Base-by-base conservation (phyloP, 1,139 yeast species). In the Yamadazyma diddensiae region DNA sequence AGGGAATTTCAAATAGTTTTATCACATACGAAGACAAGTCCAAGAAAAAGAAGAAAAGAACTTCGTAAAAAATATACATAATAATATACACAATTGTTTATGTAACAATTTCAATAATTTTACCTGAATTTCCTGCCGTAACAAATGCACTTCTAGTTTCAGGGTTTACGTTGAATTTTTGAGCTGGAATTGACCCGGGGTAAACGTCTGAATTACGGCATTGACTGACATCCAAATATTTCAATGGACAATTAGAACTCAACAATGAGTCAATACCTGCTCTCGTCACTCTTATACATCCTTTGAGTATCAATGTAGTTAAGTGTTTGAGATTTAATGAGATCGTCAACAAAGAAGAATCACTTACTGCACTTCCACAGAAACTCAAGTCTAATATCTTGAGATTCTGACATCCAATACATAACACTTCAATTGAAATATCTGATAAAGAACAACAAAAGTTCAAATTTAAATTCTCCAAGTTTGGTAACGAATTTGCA, bases 321-420 rank as follows among this genome's bases (percentile, higher is more conserved):
- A 83, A 58, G 24, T 62, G 53, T 38, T 66, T 53, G 36, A 78
- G 55, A 36, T 74, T 78, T 28, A 79, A 56, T 1, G 85, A 77
- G n/a, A 83, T 66, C 1, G 82, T 73, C 19, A 77, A 67, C 28
- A 82, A 54, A 0, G 86, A 77, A 15, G 80, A 70, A 49, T 83
- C 92, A 48, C 86, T 78, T 4, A 83, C 87, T 1, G 92, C 90
- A 30, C 84, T 74, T 2, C 92, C 92, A 57, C 92, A 83, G 49
- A 81, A 83, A 9, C 86, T 78, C 32, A 82, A 53, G 43, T 81
- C 80, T 34, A 83, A 59, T 21, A 60, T 57, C 33, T 65, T 54
- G 35, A 83, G 55, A 15, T 66, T 57, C 29, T 77, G 81, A 47
- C 87, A 80, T 7, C 86, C 84, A 16, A 79, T 57, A 37, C 83